Percentiles rank a stretch among this genome's conserved stretches.
phyloP scores from a whole-genome alignment of 148 eudicot genomes.

The Rhododendron vialii region DNA sequence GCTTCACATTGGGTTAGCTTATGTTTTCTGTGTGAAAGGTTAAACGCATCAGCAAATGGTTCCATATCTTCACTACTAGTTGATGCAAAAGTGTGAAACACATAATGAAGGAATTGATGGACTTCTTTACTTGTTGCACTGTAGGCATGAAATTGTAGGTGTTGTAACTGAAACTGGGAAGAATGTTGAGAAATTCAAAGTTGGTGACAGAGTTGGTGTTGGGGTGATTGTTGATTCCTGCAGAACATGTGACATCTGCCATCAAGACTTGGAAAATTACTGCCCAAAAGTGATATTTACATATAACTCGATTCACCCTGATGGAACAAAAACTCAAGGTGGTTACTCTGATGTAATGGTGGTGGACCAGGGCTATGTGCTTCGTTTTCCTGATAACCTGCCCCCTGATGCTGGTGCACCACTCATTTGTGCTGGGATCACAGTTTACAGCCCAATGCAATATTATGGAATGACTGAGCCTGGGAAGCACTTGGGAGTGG shows the following conservation, averaged over 20 bases:
- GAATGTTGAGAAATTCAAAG: conserved; percentile 47
- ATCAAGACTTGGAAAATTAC: conserved; percentile 56
- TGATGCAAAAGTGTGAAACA: background rate
- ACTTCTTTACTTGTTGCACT: background rate
- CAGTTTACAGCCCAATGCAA: conserved; percentile 70
- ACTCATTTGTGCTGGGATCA: conserved; percentile 14
- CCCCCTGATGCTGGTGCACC: conserved; percentile 58
- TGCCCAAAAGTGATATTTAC: conserved; percentile 44
- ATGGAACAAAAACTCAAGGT: conserved; percentile 51
- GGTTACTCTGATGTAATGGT: conserved; percentile 62
- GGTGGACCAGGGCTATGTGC: conserved; percentile 48
- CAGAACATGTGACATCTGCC: conserved; percentile 44
- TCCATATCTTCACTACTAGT: background rate
- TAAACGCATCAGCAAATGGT: background rate
- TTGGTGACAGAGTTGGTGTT: conserved; percentile 66
- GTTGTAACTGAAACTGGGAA: conserved; percentile 46
- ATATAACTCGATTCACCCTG: conserved; percentile 35
- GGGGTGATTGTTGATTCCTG: conserved; percentile 63
- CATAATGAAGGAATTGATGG: background rate
- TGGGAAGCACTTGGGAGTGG: conserved; percentile 74
- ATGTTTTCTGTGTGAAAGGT: background rate
- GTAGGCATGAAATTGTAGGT: conserved; percentile 72
- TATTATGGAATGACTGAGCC: conserved; percentile 58
- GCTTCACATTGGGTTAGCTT: background rate
- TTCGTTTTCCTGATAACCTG: conserved; percentile 48